These are phyloP conservation scores for Pseudogymnoascus verrucosus DNA, from an alignment of 2,329 filamentous ascomycete genomes.

Conservation along the genomic window DNA sequence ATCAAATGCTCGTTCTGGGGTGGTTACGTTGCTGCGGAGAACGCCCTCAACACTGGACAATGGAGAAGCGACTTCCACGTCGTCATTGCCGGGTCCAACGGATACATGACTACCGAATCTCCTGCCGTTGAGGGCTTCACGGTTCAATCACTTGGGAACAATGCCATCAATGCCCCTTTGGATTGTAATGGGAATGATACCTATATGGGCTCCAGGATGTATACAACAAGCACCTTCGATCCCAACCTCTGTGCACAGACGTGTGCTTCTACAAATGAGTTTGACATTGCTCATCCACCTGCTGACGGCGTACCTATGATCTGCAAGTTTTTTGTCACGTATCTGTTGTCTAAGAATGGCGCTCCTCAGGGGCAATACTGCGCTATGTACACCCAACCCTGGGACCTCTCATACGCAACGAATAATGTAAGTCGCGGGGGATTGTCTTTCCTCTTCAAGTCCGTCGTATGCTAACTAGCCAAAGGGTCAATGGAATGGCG, in stretches of 20 bases:
- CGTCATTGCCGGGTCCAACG: slow-evolving; percentile 36
- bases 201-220: slow-evolving; percentile 24
- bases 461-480: not conserved
- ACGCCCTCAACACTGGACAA: slow-evolving; percentile 28
- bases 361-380: slow-evolving; percentile 31
- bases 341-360: slow-evolving; percentile 32
- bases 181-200: slow-evolving; percentile 17
- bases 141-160: slow-evolving; percentile 20
- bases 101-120: slow-evolving; percentile 24
- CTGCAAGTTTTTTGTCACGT: slow-evolving; percentile 32
- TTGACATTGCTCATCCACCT: slow-evolving; percentile 9
- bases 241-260: slow-evolving; percentile 25
- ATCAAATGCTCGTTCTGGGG: slow-evolving; percentile 31
- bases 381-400: slow-evolving; percentile 30
- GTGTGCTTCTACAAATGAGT: slow-evolving; percentile 19
- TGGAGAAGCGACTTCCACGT: slow-evolving; percentile 29
- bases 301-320: slow-evolving; percentile 12
- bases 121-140: slow-evolving; percentile 22
- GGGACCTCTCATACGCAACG: slow-evolving; percentile 15
- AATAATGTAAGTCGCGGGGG: not conserved
- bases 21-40: slow-evolving; percentile 19
- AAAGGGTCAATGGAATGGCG: slow-evolving; percentile 17
- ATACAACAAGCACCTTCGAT: slow-evolving; percentile 26
- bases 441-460: not conserved
- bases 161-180: slow-evolving; percentile 27